phyloP scores from a whole-genome alignment of 495 filamentous ascomycete species.

The Penicillium atrosanguineum region DNA sequence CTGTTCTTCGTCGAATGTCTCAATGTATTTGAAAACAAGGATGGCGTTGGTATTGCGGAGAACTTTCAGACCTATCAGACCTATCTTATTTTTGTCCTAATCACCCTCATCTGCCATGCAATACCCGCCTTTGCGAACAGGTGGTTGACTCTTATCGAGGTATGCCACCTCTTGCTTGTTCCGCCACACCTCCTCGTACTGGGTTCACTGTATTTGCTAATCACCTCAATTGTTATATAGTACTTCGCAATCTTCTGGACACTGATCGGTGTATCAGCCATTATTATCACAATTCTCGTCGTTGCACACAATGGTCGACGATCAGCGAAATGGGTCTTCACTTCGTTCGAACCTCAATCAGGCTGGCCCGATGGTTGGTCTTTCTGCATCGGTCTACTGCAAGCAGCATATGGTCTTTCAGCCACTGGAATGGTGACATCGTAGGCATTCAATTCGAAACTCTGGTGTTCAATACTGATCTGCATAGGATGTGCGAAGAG shows the following conservation, averaged over 20 bases:
- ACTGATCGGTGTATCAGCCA: conserved; percentile 50
- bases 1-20: conserved; percentile 24
- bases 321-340: conserved; percentile 54
- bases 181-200: too few relatives aligned
- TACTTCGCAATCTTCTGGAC: conserved; percentile 60
- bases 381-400: conserved; percentile 55
- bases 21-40: conserved; percentile 35
- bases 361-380: conserved; percentile 58
- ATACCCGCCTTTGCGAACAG: conserved; percentile 29
- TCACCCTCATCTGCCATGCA: conserved; percentile 45
- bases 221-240: too few relatives aligned
- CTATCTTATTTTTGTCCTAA: conserved; percentile 56
- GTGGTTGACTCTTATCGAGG: conserved; percentile 36
- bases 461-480: conserved; percentile 31
- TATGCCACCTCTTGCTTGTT: conserved; percentile 44
- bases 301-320: conserved; percentile 48
- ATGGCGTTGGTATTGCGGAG: conserved; percentile 30
- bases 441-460: conserved; percentile 1
- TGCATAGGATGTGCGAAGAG: conserved; percentile 45
- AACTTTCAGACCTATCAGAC: conserved; percentile 39
- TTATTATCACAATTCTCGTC: conserved; percentile 50
- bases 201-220: too few relatives aligned
- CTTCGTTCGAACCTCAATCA: conserved; percentile 48
- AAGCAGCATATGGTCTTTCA: conserved; percentile 54
- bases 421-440: conserved; percentile 47